Evolutionary conservation across 148 eudicot species (phyloP), one percentile per base, ranked within the genome.

Genomic region (Persicaria maculosa): DNA sequence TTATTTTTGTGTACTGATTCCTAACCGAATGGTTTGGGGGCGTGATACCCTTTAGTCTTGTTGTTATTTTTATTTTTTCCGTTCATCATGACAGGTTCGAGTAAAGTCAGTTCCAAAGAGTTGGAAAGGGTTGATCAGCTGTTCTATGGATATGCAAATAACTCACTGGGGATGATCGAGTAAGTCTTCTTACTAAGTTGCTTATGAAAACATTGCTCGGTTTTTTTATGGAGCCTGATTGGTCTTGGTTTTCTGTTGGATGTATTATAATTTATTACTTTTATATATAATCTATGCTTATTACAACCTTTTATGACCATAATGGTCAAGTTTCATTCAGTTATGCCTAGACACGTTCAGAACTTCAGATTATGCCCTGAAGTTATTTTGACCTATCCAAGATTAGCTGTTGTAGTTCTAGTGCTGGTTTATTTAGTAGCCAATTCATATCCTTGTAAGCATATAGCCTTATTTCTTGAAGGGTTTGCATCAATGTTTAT

Each of bases 51-150:
- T 72, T 72, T 47, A 44, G 36, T 46, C 71, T 68, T 9, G 46
- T n/a, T 7, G 40, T 46, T 75, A 44, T 50, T 9, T 16, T 43
- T 0, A 57, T 71, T 22, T 55, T 16, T 61, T 72, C 40, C 40
- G 40, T 31, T 31, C 40, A 31, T 31, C 40, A 57, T 15, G 79
- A 43, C 91, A 95, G 97, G 91, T 67, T 74, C 97, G 50, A 80
- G 84, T 83, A 92, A 87, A 85, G 91, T 89, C 74, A 90, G 90
- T 22, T 76, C 86, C 45, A 95, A 88, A 71, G 97, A 95, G 83
- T 62, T 85, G 83, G 98, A 92, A 70, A 84, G 96, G 47, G 85
- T 92, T 59, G 98, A 92, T 81, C 90, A 85, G 45, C 77, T 95
- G 55, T 95, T 90, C 76, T 72, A 84, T 80, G 53, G 83, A 50